Base-by-base conservation (phyloP, 805 yeast genomes). In the Saccharomycopsis babjevae region DNA sequence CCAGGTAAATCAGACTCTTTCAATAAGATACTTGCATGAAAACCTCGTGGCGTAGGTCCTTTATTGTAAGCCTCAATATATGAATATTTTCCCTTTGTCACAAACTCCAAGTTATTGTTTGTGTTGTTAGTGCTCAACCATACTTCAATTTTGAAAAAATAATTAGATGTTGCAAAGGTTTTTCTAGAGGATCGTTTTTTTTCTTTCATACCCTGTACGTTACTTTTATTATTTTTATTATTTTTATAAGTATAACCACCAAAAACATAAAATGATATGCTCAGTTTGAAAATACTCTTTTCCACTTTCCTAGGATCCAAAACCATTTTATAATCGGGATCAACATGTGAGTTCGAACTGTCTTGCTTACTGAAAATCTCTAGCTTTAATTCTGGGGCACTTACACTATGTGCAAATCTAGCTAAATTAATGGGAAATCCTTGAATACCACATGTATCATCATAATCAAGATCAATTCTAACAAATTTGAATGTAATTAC, bases 401-500 rank as follows among this genome's bases (percentile, higher is more conserved):
- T 58, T 1, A 50, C 40, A 16, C 59, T 22, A 38, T 63, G 65
- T 4, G 59, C 65, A 59, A 63, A 63, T 46, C 63, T 38, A 15
- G 50, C 62, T n/a, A 63, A 40, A 8, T 46, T 57, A 18, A 55
- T 56, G 8, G 61, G 58, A 25, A 22, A 46, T 11, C 42, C 59
- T 34, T 62, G 46, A 5, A 57, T 32, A 1, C 46, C 32, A 6
- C 61, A 56, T 20, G 58, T 32, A 10, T 56, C 57, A 32, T 58
- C 59, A 20, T 50, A 55, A 6, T n/a, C 22, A 15, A 63, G 36
- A 15, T 55, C 43, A 20, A 63, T 28, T 65, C 79, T 79, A 22
- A 77, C 72, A 67, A 85, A 87, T 28, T 70, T 75, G 56, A 76
- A 72, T 0, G 82, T 76, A 8, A 73, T 65, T 0, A 75, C 72